A percentile compares a stretch with the other conserved stretches of the same genome.
Evolutionary conservation across 2,329 filamentous ascomycete species (phyloP).

Genomic region (Gnomoniopsis smithogilvyi): DNA sequence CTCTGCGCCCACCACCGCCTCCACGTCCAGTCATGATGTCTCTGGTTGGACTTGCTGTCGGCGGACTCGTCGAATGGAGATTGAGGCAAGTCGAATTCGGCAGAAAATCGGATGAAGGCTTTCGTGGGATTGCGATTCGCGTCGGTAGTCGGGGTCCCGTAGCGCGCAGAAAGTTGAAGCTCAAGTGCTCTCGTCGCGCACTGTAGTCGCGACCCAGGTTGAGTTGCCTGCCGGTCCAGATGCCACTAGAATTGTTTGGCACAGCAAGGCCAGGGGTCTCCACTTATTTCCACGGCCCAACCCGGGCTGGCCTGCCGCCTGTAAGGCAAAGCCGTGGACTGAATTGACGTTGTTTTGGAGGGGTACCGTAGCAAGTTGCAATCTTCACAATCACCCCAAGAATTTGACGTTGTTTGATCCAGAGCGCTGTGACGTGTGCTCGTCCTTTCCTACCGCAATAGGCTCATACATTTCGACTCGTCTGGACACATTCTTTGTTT

Average conservation of each 20-base stretch:
- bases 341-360: conserved; percentile 19
- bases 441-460: neutral
- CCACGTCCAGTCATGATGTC: conserved; percentile 56
- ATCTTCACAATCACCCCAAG: neutral
- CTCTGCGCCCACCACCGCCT: conserved; percentile 57
- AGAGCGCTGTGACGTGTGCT: neutral
- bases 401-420: no score
- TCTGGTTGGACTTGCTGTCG: neutral
- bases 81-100: neutral
- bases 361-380: conserved; percentile 6
- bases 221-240: conserved; percentile 6
- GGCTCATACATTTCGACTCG: neutral
- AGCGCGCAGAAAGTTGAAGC: neutral
- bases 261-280: neutral
- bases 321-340: neutral
- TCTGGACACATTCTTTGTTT: neutral
- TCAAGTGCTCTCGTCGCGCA: conserved; percentile 6
- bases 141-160: neutral
- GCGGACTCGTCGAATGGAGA: neutral
- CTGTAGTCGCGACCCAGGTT: conserved; percentile 8
- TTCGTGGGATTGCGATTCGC: neutral
- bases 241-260: conserved; percentile 11
- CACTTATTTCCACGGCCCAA: neutral
- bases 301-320: neutral
- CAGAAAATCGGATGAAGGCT: neutral